Evolutionary conservation across 192 early-diverging fungal species (phyloP).

Genomic region (Rhizophagus prolifer): DNA sequence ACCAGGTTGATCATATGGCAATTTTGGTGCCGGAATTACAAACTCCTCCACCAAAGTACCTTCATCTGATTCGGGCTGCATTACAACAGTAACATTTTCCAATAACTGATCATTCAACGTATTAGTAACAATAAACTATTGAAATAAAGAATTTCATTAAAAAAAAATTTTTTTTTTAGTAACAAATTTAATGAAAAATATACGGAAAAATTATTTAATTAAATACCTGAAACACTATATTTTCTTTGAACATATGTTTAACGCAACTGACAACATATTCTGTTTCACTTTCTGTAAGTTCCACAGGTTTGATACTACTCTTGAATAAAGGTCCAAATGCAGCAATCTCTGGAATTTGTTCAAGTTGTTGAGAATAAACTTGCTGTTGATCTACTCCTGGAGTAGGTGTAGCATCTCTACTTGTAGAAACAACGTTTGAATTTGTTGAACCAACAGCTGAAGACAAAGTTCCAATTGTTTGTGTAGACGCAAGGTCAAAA

Average conservation of each 20-base stretch:
- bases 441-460: constrained; percentile 31
- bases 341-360: constrained; percentile 79
- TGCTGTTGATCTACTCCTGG: constrained; percentile 65
- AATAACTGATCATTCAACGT: constrained; percentile 91
- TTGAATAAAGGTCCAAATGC: constrained; percentile 86
- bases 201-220: too few species aligned
- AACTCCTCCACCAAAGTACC: constrained; percentile 60
- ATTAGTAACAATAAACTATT: constrained; percentile 87
- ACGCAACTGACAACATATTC: constrained; percentile 92
- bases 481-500: constrained; percentile 31
- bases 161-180: too few species aligned
- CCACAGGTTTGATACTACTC: constrained; percentile 70
- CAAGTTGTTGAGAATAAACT: constrained; percentile 74
- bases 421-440: constrained; percentile 22
- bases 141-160: neutral
- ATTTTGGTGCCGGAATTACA: constrained; percentile 69
- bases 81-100: constrained; percentile 85
- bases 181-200: too few species aligned
- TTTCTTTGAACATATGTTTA: constrained; percentile 90
- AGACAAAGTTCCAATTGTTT: constrained; percentile 37
- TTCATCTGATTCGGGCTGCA: constrained; percentile 70
- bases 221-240: constrained; percentile 90
- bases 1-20: constrained; percentile 76
- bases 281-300: constrained; percentile 90
- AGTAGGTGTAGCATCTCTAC: constrained; percentile 41